phyloP scores from a whole-genome alignment of 202 grass and related monocot species.

The Bolboschoenoplectus hybrid region DNA sequence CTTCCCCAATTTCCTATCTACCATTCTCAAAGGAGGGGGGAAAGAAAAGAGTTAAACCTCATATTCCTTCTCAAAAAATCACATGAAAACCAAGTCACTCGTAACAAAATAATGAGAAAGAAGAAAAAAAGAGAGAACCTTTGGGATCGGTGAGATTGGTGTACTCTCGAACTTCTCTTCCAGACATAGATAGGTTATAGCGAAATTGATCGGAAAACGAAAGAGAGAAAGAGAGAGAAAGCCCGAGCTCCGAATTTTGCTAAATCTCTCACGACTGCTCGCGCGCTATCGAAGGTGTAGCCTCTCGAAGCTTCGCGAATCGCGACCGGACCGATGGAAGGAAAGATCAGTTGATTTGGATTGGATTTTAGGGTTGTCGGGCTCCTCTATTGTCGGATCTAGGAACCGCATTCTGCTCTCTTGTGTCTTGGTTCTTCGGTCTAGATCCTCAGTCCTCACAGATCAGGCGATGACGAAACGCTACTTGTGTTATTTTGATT shows the following conservation, averaged over 20 bases:
- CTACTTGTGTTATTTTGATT: background rate
- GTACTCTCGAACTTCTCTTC: slow-evolving; percentile 96
- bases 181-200: slow-evolving; percentile 56
- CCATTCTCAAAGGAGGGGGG: background rate
- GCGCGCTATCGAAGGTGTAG: background rate
- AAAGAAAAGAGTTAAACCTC: background rate
- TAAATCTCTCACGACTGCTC: background rate
- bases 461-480: no score
- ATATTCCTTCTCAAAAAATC: slow-evolving; percentile 14
- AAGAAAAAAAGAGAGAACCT: slow-evolving; percentile 45
- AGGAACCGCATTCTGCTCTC: background rate
- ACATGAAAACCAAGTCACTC: background rate
- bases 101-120: background rate
- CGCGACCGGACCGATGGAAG: background rate
- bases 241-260: background rate
- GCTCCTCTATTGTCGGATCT: background rate
- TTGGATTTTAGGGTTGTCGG: slow-evolving; percentile 26
- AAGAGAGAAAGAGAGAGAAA: background rate
- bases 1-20: slow-evolving; percentile 94
- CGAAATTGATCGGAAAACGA: background rate
- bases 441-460: no score
- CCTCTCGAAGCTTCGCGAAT: slow-evolving; percentile 16
- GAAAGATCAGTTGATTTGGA: background rate
- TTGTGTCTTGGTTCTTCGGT: no score
- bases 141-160: slow-evolving; percentile 98